Evolutionary conservation across 805 yeast species (phyloP), one percentile per base, ranked within the genome.

Genomic region (Wickerhamomyces subpelliculosus): DNA sequence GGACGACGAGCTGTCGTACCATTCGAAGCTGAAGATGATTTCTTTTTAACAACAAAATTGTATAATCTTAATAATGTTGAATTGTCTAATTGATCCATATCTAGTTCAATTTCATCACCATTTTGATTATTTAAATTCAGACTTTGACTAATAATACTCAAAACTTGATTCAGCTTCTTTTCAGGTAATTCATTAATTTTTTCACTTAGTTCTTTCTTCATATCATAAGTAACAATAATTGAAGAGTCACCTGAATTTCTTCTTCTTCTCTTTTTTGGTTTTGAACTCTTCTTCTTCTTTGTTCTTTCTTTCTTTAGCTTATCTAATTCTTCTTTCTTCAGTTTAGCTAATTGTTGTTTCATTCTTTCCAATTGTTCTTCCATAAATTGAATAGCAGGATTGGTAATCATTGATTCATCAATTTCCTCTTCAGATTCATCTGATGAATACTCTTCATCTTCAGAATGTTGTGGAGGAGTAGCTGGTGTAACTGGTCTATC

Each of bases 41-140:
- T 53, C 55, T 66, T 68, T 60, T 69, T 67, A 56, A 82, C 84
- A 48, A 93, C 87, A 50, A 82, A 84, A 58, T 83, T 81, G 70
- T 88, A 90, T 45, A 93, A 68, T 54, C 85, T 84, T 57, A 85
- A 64, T 38, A 90, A 73, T 2, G 97, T 89, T 30, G 75, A 67
- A 47, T 86, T 87, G 52, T 86, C 96, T 49, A 93, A 72, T 61
- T 83, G 83, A 58, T 93, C 97, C 80, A 93, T 84, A 61, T 93
- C 98, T 43, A 93, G 72, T 67, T 93, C 98, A 44, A 93, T 93
- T 66, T 93, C 97, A 41, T 90, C 97, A 51, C 87, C 90, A 42
- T 70, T 73, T 50, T 57, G 62, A 48, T 54, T 67, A 51, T 60
- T 72, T 49, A 73, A 68, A 43, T 75, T 84, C 73, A 80, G 68